Percentiles rank a stretch among this genome's conserved stretches.
Evolutionary conservation across 768 basidiomycete species (phyloP).

Genomic region (Lenzites betulinus): DNA sequence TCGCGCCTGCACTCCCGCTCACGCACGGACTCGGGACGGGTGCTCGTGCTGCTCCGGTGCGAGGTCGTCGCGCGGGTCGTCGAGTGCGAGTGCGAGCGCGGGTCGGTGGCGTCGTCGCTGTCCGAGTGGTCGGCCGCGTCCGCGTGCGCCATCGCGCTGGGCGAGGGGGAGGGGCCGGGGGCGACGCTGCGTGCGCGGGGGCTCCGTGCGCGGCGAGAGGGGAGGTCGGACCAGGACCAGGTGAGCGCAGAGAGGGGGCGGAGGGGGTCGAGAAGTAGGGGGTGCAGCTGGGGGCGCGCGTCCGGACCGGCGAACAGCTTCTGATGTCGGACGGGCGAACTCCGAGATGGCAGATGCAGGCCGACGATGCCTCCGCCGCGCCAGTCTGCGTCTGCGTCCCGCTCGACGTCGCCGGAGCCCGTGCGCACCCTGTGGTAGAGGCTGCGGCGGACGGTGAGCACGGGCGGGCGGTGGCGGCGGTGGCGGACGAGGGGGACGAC

Average conservation of each 20-base stretch:
- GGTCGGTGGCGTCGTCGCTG: neutral
- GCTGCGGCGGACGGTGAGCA: neutral
- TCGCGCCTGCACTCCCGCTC: constrained; percentile 2
- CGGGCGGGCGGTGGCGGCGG: neutral
- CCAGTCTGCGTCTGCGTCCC: neutral
- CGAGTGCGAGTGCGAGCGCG: constrained; percentile 8
- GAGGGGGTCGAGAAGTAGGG: constrained; percentile 26
- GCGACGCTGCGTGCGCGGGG: neutral
- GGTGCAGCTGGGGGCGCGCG: constrained; percentile 22
- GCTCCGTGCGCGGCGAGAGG: constrained; percentile 23
- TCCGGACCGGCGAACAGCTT: constrained; percentile 28
- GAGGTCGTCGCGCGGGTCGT: constrained; percentile 28
- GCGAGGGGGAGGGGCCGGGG: too few relatives aligned
- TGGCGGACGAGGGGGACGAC: constrained; percentile 23
- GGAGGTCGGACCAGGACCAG: constrained; percentile 32
- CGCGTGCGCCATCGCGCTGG: constrained; percentile 19
- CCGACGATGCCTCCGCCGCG: neutral
- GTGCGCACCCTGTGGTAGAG: constrained; percentile 4
- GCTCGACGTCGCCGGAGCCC: constrained; percentile 5
- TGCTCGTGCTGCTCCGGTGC: constrained; percentile 19
- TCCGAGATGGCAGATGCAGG: constrained; percentile 23
- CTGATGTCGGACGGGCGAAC: constrained; percentile 26
- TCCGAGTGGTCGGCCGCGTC: constrained; percentile 8
- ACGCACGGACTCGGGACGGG: constrained; percentile 7
- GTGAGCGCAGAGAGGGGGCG: constrained; percentile 30